Evolutionary conservation across 2,329 filamentous ascomycete genomes (phyloP).

Genomic region (Colletotrichum sp.): DNA sequence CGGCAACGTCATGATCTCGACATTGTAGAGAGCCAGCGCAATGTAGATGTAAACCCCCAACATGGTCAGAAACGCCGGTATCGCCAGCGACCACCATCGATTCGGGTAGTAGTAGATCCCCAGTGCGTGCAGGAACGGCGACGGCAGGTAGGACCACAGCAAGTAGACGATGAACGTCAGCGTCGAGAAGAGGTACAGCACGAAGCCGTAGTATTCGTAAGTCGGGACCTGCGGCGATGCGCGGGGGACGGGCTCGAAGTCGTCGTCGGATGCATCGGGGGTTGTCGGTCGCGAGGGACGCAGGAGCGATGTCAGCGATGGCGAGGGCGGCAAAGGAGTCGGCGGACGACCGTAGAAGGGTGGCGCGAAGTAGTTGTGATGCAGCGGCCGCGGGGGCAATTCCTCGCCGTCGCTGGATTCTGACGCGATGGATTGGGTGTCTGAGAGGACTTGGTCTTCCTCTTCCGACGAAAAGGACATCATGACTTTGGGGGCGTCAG

Average conservation of each 20-base stretch:
- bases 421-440: constrained; percentile 19
- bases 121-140: constrained; percentile 87
- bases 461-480: constrained; percentile 23
- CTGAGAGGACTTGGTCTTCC: constrained; percentile 16
- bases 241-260: constrained; percentile 78
- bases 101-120: constrained; percentile 98
- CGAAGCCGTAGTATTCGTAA: constrained; percentile 99
- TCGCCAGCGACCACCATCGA: constrained; percentile 95
- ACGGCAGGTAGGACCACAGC: constrained; percentile 89
- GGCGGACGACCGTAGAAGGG: constrained; percentile 98
- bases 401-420: constrained; percentile 27
- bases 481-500: background rate
- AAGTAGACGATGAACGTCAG: constrained; percentile 77
- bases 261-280: constrained; percentile 88
- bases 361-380: constrained; percentile 68
- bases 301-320: constrained; percentile 88
- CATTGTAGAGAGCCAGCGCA: constrained; percentile 89
- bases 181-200: constrained; percentile 89
- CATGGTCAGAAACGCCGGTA: constrained; percentile 91
- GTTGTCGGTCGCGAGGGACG: constrained; percentile 92
- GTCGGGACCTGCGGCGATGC: constrained; percentile 95
- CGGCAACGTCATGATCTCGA: constrained; percentile 83
- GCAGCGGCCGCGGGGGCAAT: constrained; percentile 48
- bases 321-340: constrained; percentile 89
- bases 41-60: constrained; percentile 91